Conservation (phyloP, 345 rosid species). For the Bruguiera parviflora region DNA sequence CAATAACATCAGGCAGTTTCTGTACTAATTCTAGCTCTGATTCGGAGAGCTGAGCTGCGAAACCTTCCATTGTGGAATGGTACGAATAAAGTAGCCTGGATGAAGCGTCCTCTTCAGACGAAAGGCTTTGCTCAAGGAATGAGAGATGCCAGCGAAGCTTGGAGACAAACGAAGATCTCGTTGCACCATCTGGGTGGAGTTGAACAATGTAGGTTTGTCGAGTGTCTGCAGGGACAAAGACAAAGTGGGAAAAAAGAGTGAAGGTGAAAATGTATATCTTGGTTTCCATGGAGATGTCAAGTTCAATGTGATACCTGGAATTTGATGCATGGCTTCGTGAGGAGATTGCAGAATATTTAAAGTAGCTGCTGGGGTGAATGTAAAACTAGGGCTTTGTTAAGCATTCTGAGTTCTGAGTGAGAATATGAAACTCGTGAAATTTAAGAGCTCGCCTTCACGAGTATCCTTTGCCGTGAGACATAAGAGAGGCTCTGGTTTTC, state of each 20-base stretch:
- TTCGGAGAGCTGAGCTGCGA: conserved; percentile 68
- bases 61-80: conserved; percentile 78
- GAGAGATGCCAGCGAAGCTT: conserved; percentile 71
- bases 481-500: conserved; percentile 20
- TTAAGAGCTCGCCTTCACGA: conserved; percentile 93
- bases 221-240: conserved; percentile 24
- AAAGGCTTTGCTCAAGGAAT: conserved; percentile 46
- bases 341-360: conserved; percentile 50
- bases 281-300: conserved; percentile 38
- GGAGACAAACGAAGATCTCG: conserved; percentile 38
- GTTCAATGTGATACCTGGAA: conserved; percentile 5
- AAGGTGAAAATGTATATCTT: conserved; percentile 24
- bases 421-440: conserved; percentile 89
- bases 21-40: conserved; percentile 44
- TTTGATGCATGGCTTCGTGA: conserved; percentile 38
- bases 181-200: conserved; percentile 60
- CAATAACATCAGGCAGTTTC: conserved; percentile 57
- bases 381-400: conserved; percentile 29
- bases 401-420: conserved; percentile 23
- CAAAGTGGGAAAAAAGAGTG: conserved; percentile 28
- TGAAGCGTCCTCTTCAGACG: conserved; percentile 43
- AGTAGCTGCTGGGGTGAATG: conserved; percentile 42
- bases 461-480: conserved; percentile 57
- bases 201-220: conserved; percentile 76
- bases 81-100: conserved; percentile 85